Base-by-base conservation (phyloP, 768 basidiomycete genomes). In the Suillus subaureus region DNA sequence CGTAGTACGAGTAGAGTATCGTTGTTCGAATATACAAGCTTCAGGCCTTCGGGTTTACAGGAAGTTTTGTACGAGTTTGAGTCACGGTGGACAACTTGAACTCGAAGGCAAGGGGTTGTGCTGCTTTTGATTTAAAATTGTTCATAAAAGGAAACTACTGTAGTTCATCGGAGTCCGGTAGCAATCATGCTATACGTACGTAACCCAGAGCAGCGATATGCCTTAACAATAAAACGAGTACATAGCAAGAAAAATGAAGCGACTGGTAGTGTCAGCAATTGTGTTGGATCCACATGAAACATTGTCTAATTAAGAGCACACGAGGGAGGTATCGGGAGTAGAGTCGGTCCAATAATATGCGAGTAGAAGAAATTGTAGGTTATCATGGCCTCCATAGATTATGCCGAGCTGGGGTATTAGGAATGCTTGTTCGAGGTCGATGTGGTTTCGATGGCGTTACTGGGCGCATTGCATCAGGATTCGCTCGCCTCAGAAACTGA, bases 401-500 rank as follows among this genome's bases (percentile, higher is more conserved):
- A 61, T 81, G 83, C 63, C 88, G 85, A 64, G 81, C 74, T 56
- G 87, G 82, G 54, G 84, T 82, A 67, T 77, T 75, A 57, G 74
- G 78, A 64, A 81, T 76, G 47, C 79, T 78, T 62, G 79, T 73
- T 45, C 78, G 77, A 65, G 80, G 77, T 62, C 82, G 83, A 63
- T 82, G 84, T 26, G 84, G 73, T 77, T 87, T 90, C 43, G 89
- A 86, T n/a, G 91, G 91, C 12, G 89, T 90, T 37, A 80, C 80
- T 21, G 90, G 85, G 62, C 88, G 85, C 61, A 85, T 72, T 58
- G 81, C 79, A 21, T 90, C 89, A 33, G 79, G 80, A 47, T 91
- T 90, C 45, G 91, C 94, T 57, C 89, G 87, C 64, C 94, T 84
- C 68, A 97, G 86, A 78, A 94, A 96, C 73, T 96, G 93, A 55